Evolutionary conservation across 164 flowering plant species (phyloP), one percentile per base, ranked within the genome.

Genomic region (Berberis vulgaris): DNA sequence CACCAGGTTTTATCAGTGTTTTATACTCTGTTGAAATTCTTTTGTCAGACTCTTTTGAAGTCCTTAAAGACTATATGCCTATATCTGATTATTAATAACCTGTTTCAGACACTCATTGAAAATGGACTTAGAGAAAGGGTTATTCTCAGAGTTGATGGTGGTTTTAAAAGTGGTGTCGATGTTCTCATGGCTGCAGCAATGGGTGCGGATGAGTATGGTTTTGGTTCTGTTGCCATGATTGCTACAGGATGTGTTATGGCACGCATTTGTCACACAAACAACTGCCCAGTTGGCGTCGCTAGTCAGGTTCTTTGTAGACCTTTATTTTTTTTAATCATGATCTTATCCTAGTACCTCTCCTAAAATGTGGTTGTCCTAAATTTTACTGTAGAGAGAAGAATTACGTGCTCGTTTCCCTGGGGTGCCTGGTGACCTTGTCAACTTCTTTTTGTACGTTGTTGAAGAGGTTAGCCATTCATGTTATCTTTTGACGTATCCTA

Each of bases 131-230:
- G 99, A 74, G 99, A 89, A 76, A 83, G 99, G 74, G 97, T 89
- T 12, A 81, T 89, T 77, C 85, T 95, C 42, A 78, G 97, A 79
- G 97, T 91, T 74, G 99, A 95, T 80, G 99, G 99, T 56, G 97
- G 97, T 10, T 86, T 95, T 63, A 95, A 87, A 81, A 91, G 97
- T 72, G 99, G 99, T 59, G 79, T 88, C 68, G 99, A 95, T 84
- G 97, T 91, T 63, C 70, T 89, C 13, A 88, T 91, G 91, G 99
- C 97, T 74, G 99, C 99, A 58, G 83, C 80, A 62, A 85, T 95
- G 96, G 99, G 99, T 67, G 99, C 96, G 41, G 99, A 95, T 77
- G 99, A 95, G 61, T 95, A 86, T 81, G 99, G 99, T 11, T 95
- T 95, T 81, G 97, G 99, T 68, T 86, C 99, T 65, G 78, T 89